Base-by-base conservation (phyloP, 345 rosid species). In the Salix caprea region DNA sequence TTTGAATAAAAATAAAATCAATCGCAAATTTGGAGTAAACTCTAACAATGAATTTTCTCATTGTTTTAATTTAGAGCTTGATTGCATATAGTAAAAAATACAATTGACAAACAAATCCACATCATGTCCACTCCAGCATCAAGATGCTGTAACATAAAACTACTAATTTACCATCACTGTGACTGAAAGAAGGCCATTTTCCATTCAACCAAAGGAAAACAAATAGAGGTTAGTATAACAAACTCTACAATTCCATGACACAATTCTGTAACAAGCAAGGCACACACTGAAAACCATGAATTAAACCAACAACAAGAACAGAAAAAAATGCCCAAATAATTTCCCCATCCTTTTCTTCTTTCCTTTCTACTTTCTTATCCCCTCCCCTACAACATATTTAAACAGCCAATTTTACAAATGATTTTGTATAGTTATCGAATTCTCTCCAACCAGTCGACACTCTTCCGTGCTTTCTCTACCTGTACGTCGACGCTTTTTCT, bases 401-500 rank as follows among this genome's bases (percentile, higher is more conserved):
- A 67, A 58, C 64, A 19, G 7, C 62, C 74, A 73, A 69, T 78
- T 73, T 73, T 78, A 68, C 81, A 44, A 34, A 56, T 30, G 30
- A 67, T 23, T 66, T 19, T 56, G 48, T 58, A 24, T 12, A 2
- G 34, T 46, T 50, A 23, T 68, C 77, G 81, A 61, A 78, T 73
- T 28, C 81, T 74, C 26, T 78, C 81, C 37, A 78, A 9, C 81
- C 81, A 78, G 60, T 95, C 97, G 1, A 93, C 96, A 21, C 99
- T 93, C 85, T 89, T 95, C 71, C 97, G 87, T 34, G 87, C 96
- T 79, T 85, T 89, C 71, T 93, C 96, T 5, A 90, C 12, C 81
- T 88, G 96, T 69, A 84, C 86, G 62, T 96, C 99, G 2, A 90
- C 83, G 78, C 89, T 91, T 82, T 85, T 86, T 86, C 92, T 88